phyloP scores from a whole-genome alignment of 305 asterid species.

The Plantago coronopus region DNA sequence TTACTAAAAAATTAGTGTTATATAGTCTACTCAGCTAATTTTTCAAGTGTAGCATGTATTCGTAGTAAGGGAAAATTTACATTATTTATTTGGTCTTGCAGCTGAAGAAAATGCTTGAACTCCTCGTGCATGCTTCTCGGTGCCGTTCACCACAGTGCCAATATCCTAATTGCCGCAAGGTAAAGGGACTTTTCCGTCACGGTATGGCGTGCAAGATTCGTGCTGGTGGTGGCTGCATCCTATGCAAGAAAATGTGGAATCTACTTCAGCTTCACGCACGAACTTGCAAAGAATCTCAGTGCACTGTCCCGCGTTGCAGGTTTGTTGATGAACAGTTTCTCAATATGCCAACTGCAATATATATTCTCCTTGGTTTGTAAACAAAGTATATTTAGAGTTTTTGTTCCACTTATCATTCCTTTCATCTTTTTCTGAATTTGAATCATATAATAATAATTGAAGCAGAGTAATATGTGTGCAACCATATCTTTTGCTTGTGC shows the following conservation, averaged over 20 bases:
- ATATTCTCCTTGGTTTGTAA: neutral
- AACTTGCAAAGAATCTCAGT: conserved; percentile 87
- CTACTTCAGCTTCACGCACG: conserved; percentile 96
- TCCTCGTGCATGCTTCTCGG: conserved; percentile 91
- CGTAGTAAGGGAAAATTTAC: conserved; percentile 11
- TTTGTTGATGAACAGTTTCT: conserved; percentile 26
- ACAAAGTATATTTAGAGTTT: no score
- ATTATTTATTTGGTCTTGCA: conserved; percentile 40
- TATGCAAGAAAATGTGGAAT: conserved; percentile 98
- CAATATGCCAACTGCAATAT: neutral
- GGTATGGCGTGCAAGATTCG: conserved; percentile 83
- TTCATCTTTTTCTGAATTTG: neutral
- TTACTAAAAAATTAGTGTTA: no score
- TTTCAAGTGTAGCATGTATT: conserved; percentile 8
- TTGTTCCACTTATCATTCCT: neutral
- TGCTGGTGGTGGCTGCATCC: conserved; percentile 82
- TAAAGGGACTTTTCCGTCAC: conserved; percentile 97
- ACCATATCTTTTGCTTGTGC: neutral
- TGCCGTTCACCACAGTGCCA: conserved; percentile 76
- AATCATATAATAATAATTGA: neutral
- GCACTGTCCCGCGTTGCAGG: conserved; percentile 99
- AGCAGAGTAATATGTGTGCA: neutral
- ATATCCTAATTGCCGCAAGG: conserved; percentile 91
- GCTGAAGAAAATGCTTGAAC: conserved; percentile 97
- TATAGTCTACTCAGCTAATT: neutral